These are phyloP conservation scores for Striga hermonthica DNA, from an alignment of 305 asterid genomes.

Conservation along the genomic window DNA sequence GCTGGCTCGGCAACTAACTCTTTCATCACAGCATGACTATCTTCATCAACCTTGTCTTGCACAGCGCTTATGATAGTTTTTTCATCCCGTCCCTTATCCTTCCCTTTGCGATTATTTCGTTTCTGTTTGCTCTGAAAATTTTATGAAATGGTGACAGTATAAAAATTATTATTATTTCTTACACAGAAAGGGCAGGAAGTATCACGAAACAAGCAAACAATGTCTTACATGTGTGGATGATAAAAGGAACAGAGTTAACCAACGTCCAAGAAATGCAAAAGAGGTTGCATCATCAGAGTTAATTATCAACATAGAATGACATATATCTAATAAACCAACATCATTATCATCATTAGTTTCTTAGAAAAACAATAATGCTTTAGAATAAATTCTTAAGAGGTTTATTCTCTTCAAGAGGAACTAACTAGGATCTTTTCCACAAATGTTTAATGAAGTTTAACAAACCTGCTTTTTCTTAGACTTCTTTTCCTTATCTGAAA, in stretches of 20 bases:
- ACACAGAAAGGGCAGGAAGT: too few species aligned
- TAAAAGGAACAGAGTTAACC: too few species aligned
- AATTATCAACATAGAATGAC: neutral
- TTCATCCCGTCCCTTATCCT: slow-evolving; percentile 69
- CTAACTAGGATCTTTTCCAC: slow-evolving; percentile 1
- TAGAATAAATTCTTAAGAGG: neutral
- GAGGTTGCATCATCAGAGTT: too few species aligned
- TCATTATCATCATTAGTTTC: neutral
- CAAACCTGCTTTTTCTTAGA: slow-evolving; percentile 91
- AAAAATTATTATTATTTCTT: too few species aligned
- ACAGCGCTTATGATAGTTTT: slow-evolving; percentile 30
- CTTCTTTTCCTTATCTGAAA: slow-evolving; percentile 77
- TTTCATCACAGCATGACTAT: slow-evolving; percentile 53
- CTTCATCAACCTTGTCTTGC: slow-evolving; percentile 48
- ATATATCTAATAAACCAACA: neutral
- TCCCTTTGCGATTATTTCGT: slow-evolving; percentile 60
- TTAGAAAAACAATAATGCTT: neutral
- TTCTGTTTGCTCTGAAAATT: slow-evolving; percentile 65
- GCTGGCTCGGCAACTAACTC: slow-evolving; percentile 46
- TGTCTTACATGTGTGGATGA: too few species aligned
- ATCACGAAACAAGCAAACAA: too few species aligned
- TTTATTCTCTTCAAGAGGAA: slow-evolving; percentile 12
- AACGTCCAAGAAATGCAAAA: too few species aligned
- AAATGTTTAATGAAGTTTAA: slow-evolving; percentile 2
- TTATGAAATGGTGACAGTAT: neutral